Percentiles rank a stretch among this genome's conserved stretches.
Evolutionary conservation across 768 basidiomycete genomes (phyloP).

Genomic region (Roridomyces roridus): DNA sequence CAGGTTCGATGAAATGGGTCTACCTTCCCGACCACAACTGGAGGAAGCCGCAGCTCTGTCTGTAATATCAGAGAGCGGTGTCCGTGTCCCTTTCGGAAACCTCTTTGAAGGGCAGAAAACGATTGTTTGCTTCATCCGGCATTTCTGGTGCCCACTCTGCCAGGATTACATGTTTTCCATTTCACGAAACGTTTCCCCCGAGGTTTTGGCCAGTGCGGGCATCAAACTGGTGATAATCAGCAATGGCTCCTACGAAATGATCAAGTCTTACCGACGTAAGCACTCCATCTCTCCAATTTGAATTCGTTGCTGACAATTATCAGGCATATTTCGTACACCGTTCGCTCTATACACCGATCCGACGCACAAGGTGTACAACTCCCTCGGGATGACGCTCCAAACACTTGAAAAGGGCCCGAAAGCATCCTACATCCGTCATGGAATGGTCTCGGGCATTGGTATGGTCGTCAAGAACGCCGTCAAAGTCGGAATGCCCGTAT

Average conservation of each 20-base stretch:
- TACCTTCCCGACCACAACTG: slow-evolving; percentile 21
- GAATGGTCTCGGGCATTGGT: slow-evolving; percentile 55
- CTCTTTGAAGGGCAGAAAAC: slow-evolving; percentile 56
- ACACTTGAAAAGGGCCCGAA: slow-evolving; percentile 38
- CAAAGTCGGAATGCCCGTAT: slow-evolving; percentile 64
- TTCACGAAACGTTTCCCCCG: slow-evolving; percentile 52
- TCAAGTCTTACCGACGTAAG: slow-evolving; percentile 58
- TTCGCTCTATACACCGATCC: slow-evolving; percentile 74
- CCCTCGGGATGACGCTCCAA: slow-evolving; percentile 59
- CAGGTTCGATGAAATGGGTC: slow-evolving; percentile 10
- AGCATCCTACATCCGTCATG: slow-evolving; percentile 59
- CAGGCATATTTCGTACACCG: slow-evolving; percentile 66
- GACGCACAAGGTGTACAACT: slow-evolving; percentile 56
- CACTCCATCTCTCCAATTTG: background rate
- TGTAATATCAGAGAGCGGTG: slow-evolving; percentile 61
- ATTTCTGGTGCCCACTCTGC: slow-evolving; percentile 72
- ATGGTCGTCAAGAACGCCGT: slow-evolving; percentile 62
- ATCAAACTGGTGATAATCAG: slow-evolving; percentile 67
- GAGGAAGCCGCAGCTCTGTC: slow-evolving; percentile 48
- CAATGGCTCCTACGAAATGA: slow-evolving; percentile 68
- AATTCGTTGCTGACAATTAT: background rate
- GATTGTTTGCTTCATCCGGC: slow-evolving; percentile 71
- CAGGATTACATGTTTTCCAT: slow-evolving; percentile 76
- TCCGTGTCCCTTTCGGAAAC: slow-evolving; percentile 59
- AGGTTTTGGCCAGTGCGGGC: slow-evolving; percentile 53